Base-by-base conservation (phyloP, 257 asterid species). In the Eucommia ulmoides region DNA sequence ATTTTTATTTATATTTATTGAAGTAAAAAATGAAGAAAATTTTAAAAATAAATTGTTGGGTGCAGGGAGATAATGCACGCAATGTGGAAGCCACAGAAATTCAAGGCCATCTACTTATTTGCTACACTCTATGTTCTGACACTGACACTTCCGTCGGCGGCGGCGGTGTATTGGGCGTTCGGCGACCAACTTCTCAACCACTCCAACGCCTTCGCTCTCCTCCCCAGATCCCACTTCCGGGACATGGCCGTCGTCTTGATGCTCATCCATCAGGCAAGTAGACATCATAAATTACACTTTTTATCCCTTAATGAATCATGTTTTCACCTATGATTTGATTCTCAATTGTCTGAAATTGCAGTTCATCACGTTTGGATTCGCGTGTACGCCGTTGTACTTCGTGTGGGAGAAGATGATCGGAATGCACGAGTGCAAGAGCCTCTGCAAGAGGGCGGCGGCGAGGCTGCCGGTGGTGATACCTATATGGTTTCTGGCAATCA, bases 341-440 rank as follows among this genome's bases (percentile, higher is more conserved):
- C 7, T 29, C 8, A 12, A 29, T 29, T 7, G 12, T 29, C 12
- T 29, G 38, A 5, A 6, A 16, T 2, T 52, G 76, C 92, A 89
- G 96, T 89, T 89, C 17, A 89, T 82, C 41, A 89, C 97, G 2
- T 89, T 89, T 45, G 97, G 97, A n/a, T 88, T 88, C 24, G 97
- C 97, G 0, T 85, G 96, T 76, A 89, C 96, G 3, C 97, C 96
- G 0, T 60, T 89, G 67, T 89, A 84, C 51, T 85, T 89, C 38
- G 97, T 82, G 26, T 82, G 97, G 97, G 96, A 89, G 53, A 89
- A 89, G 77, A 88, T 87, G 0, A 85, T 89, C 2, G 96, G 97
- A 1, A 61, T 89, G 80, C 97, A 85, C 50, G 94, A 78, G 41
- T 82, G 96, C 78, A 82, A 78, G 76, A 85, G 96, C 72, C 17